phyloP scores from a whole-genome alignment of 768 basidiomycete species.

The Pholiota microspora region DNA sequence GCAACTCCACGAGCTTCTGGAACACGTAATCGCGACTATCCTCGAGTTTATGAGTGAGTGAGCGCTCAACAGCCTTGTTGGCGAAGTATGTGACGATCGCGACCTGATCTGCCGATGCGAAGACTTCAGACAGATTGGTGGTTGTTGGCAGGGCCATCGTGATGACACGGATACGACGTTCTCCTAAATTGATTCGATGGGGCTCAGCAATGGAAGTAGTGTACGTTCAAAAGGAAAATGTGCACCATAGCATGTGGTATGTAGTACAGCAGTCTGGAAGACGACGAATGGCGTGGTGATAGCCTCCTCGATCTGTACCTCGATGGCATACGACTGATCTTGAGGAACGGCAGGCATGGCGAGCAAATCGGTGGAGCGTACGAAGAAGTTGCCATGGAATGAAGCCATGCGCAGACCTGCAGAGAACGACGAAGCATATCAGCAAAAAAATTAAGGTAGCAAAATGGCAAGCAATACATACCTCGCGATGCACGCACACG shows the following conservation, averaged over 20 bases:
- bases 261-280: slow-evolving; percentile 90
- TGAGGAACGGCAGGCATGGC: slow-evolving; percentile 97
- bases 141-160: slow-evolving; percentile 88
- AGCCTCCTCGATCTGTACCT: slow-evolving; percentile 93
- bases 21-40: slow-evolving; percentile 84
- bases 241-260: slow-evolving; percentile 88
- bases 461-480: slow-evolving; percentile 21
- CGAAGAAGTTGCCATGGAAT: slow-evolving; percentile 99
- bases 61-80: slow-evolving; percentile 91
- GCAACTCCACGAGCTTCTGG: slow-evolving; percentile 81
- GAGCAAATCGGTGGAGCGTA: slow-evolving; percentile 93
- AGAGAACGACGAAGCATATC: slow-evolving; percentile 5
- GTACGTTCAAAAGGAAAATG: not conserved
- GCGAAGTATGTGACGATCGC: slow-evolving; percentile 82
- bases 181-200: slow-evolving; percentile 37
- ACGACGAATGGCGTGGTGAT: slow-evolving; percentile 90
- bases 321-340: slow-evolving; percentile 95
- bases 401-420: slow-evolving; percentile 90
- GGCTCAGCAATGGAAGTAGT: not conserved
- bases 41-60: slow-evolving; percentile 82
- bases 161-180: slow-evolving; percentile 89
- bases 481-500: slow-evolving; percentile 97
- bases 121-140: slow-evolving; percentile 83
- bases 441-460: not conserved
- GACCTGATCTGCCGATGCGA: slow-evolving; percentile 86